Conservation (phyloP, 2,329 filamentous ascomycete genomes). For the Magnaporthiopsis rhizophila region DNA sequence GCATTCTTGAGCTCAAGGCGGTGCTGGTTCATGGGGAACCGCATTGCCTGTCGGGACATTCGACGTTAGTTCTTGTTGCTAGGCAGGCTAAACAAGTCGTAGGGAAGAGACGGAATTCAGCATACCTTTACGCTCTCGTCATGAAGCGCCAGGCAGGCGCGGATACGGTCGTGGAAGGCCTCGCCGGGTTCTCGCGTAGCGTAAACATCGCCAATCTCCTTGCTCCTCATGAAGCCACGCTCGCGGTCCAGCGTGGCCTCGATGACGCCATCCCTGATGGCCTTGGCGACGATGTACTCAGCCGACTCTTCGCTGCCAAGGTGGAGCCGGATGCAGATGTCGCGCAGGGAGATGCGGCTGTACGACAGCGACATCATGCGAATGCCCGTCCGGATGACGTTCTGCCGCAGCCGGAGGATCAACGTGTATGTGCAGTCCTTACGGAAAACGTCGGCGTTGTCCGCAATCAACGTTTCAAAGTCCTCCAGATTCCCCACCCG, state of each 20-base stretch:
- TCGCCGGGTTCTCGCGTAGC: conserved; percentile 90
- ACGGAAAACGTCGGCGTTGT: conserved; percentile 77
- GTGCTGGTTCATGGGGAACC: conserved; percentile 99
- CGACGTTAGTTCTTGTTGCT: neutral
- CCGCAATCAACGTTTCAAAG: conserved; percentile 79
- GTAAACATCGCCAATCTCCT: conserved; percentile 92
- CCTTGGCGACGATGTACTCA: conserved; percentile 98
- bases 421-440: conserved; percentile 93
- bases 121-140: conserved; percentile 96
- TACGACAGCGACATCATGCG: conserved; percentile 99
- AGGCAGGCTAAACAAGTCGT: neutral
- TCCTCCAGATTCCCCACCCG: conserved; percentile 93
- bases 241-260: conserved; percentile 92
- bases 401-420: conserved; percentile 89
- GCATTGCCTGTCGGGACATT: conserved; percentile 64
- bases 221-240: conserved; percentile 96
- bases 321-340: conserved; percentile 93
- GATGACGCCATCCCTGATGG: conserved; percentile 94
- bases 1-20: conserved; percentile 95
- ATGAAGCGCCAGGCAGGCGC: conserved; percentile 82
- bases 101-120: conserved; percentile 7
- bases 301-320: conserved; percentile 94
- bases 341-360: conserved; percentile 90
- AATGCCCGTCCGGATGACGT: conserved; percentile 98
- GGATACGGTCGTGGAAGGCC: conserved; percentile 94